phyloP scores from a whole-genome alignment of 805 yeast genomes.

The Candida silvatica region DNA sequence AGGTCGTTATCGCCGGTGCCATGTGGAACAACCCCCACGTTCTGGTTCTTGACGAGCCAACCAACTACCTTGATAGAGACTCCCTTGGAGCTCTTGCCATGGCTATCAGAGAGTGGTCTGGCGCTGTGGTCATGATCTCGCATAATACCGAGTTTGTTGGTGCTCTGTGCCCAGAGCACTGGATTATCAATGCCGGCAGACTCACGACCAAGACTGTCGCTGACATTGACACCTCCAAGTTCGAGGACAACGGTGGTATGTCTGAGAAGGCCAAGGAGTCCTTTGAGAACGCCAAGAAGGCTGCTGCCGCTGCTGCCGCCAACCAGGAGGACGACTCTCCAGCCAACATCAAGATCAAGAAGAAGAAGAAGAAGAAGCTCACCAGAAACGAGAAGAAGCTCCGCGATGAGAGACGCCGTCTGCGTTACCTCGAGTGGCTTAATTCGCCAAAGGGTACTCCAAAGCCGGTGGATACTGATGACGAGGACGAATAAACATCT shows the following conservation, averaged over 20 bases:
- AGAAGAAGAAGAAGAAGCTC: constrained; percentile 86
- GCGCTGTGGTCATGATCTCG: constrained; percentile 98
- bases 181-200: constrained; percentile 92
- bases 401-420: constrained; percentile 88
- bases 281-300: too few relatives aligned
- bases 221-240: constrained; percentile 67
- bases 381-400: constrained; percentile 93
- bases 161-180: constrained; percentile 96
- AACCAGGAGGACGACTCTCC: constrained; percentile 75
- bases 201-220: constrained; percentile 78
- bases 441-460: constrained; percentile 98
- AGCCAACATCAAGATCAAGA: constrained; percentile 86
- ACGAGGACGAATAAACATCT: constrained; percentile 44
- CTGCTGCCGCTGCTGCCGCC: constrained; percentile 37
- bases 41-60: constrained; percentile 95
- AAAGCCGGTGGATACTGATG: constrained; percentile 88
- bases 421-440: constrained; percentile 91
- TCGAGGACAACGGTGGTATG: constrained; percentile 66
- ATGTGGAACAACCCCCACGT: constrained; percentile 99
- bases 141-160: constrained; percentile 97
- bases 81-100: constrained; percentile 95
- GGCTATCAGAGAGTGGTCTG: constrained; percentile 96
- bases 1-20: constrained; percentile 98
- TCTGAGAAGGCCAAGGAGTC: constrained; percentile 36
- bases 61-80: constrained; percentile 96